phyloP scores from a whole-genome alignment of 371 early-diverging fungal genomes.

The Coemansia sp. region DNA sequence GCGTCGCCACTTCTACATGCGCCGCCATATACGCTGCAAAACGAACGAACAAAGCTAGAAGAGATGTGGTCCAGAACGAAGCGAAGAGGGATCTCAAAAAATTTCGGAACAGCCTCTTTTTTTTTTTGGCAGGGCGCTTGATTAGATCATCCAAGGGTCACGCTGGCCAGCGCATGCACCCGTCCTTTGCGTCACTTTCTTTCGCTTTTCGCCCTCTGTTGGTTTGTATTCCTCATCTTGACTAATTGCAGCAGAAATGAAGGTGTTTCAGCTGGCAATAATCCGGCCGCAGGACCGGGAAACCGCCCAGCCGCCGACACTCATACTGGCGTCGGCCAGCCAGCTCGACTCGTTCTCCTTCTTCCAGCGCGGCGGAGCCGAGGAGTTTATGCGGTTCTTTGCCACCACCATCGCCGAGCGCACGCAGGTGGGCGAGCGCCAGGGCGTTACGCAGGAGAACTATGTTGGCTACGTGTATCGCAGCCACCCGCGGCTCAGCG shows the following conservation, averaged over 20 bases:
- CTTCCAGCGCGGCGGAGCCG: conserved; percentile 83
- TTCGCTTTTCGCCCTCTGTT: neutral
- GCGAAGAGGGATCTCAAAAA: too few relatives aligned
- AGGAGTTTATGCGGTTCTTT: conserved; percentile 90
- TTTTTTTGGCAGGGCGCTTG: too few relatives aligned
- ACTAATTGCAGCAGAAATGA: conserved; percentile 17
- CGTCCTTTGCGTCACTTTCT: neutral
- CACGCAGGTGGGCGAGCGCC: conserved; percentile 78
- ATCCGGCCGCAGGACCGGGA: conserved; percentile 25
- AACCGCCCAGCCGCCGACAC: conserved; percentile 13
- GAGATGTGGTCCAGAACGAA: too few relatives aligned
- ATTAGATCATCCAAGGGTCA: too few relatives aligned
- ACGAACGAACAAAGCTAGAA: too few relatives aligned
- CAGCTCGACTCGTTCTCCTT: conserved; percentile 85
- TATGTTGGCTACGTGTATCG: conserved; percentile 77
- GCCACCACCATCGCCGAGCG: conserved; percentile 84
- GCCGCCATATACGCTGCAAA: too few relatives aligned
- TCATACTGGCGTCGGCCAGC: conserved; percentile 58
- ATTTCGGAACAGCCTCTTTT: too few relatives aligned
- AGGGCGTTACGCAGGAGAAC: conserved; percentile 67
- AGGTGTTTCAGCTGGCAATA: conserved; percentile 33
- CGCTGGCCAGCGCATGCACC: too few relatives aligned
- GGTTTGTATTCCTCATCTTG: neutral
- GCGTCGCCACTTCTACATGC: too few relatives aligned
- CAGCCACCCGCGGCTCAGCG: conserved; percentile 71